A percentile compares a stretch with the other conserved stretches of the same genome.
phyloP scores from a whole-genome alignment of 768 basidiomycete species.

The Termitomyces sp. region DNA sequence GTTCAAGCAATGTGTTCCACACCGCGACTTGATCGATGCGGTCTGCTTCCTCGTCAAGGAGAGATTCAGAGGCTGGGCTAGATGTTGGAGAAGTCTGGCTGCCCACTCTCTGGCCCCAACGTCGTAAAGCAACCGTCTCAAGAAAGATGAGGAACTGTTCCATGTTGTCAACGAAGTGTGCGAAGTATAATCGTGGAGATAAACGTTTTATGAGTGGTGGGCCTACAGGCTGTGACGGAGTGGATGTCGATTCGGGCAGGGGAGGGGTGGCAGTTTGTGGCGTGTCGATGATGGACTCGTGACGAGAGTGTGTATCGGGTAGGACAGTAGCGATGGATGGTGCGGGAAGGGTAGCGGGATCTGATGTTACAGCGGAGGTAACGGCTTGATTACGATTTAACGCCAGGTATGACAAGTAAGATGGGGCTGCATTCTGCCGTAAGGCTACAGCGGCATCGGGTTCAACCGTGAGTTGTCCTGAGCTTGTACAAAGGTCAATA shows the following conservation, averaged over 20 bases:
- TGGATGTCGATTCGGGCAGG: conserved; percentile 28
- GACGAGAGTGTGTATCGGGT: conserved; percentile 31
- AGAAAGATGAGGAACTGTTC: conserved; percentile 81
- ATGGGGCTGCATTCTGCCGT: conserved; percentile 36
- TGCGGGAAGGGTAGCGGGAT: conserved; percentile 34
- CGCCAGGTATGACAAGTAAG: conserved; percentile 79
- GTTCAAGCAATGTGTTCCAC: conserved; percentile 39
- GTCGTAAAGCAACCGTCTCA: conserved; percentile 72
- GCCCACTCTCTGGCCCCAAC: conserved; percentile 75
- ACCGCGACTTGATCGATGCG: conserved; percentile 31
- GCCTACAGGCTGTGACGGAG: conserved; percentile 12
- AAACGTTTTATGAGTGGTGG: conserved; percentile 47
- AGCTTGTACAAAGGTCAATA: conserved; percentile 85
- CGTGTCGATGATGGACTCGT: conserved; percentile 31
- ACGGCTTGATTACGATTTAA: conserved; percentile 53
- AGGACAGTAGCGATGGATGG: conserved; percentile 44
- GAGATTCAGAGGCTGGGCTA: conserved; percentile 9
- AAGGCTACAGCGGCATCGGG: conserved; percentile 29
- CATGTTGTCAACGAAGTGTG: conserved; percentile 90
- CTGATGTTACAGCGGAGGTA: conserved; percentile 34
- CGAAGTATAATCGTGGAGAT: conserved; percentile 84
- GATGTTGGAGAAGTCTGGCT: conserved; percentile 10
- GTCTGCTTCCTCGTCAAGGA: conserved; percentile 47
- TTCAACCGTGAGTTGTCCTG: conserved; percentile 39
- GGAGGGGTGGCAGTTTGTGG: conserved; percentile 24